Evolutionary conservation across 192 early-diverging fungal species (phyloP).

Genomic region (Rhizoclosmatium globosum): DNA sequence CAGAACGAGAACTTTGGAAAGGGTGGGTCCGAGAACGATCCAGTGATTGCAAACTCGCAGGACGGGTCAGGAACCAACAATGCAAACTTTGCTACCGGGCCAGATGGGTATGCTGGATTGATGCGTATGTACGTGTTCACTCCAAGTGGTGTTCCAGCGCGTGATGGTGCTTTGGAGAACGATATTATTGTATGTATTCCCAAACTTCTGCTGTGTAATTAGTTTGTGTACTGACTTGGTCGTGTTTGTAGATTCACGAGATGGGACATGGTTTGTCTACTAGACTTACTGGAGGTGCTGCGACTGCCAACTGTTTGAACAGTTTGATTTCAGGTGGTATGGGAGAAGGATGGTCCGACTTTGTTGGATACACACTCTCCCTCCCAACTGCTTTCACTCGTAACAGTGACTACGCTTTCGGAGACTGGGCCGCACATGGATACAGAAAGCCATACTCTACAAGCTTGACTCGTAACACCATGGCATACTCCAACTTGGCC

Average conservation of each 20-base stretch:
- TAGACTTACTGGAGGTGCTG: constrained; percentile 39
- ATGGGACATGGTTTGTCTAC: background rate
- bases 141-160: too few species aligned
- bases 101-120: constrained; percentile 2
- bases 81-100: constrained; percentile 10
- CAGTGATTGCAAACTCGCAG: constrained; percentile 65
- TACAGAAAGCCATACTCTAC: too few species aligned
- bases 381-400: constrained; percentile 50
- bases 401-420: too few species aligned
- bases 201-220: too few species aligned
- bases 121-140: constrained; percentile 20
- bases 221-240: too few species aligned
- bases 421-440: too few species aligned
- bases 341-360: constrained; percentile 64
- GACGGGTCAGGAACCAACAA: constrained; percentile 34
- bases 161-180: constrained; percentile 25
- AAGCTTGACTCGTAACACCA: too few species aligned
- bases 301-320: constrained; percentile 14
- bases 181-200: background rate
- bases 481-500: too few species aligned
- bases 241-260: background rate
- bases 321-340: background rate
- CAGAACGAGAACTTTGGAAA: constrained; percentile 44
- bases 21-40: constrained; percentile 51
- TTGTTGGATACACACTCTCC: constrained; percentile 64